Evolutionary conservation across 768 basidiomycete genomes (phyloP).

Genomic region (Boletales sp.): DNA sequence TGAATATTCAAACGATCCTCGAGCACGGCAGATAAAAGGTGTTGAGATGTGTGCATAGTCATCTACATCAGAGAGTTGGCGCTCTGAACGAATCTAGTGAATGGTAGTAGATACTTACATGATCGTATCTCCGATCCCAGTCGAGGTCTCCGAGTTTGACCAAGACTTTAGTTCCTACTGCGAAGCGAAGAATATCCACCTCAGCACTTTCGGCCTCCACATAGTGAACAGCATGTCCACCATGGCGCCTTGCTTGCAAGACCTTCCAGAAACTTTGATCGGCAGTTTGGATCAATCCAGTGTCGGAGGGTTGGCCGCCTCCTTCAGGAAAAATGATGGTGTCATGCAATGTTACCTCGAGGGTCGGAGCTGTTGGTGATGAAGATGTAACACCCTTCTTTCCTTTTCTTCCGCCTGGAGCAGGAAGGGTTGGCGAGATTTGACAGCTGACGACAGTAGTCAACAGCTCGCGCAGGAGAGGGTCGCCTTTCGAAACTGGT

Average conservation of each 20-base stretch:
- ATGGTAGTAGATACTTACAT: constrained; percentile 42
- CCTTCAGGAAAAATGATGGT: constrained; percentile 83
- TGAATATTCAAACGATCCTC: constrained; percentile 60
- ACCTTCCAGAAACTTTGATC: constrained; percentile 56
- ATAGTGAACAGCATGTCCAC: constrained; percentile 75
- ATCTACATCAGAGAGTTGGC: constrained; percentile 41
- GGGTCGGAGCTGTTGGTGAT: constrained; percentile 43
- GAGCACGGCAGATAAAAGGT: constrained; percentile 77
- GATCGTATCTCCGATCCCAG: constrained; percentile 66
- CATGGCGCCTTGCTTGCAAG: constrained; percentile 62
- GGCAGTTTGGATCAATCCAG: constrained; percentile 48
- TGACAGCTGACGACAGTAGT: constrained; percentile 54
- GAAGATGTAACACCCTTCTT: constrained; percentile 51
- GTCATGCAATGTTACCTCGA: constrained; percentile 70
- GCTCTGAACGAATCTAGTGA: background rate
- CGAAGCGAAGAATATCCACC: constrained; percentile 45
- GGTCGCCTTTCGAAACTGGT: constrained; percentile 50
- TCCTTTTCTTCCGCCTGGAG: constrained; percentile 43
- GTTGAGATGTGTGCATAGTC: constrained; percentile 84
- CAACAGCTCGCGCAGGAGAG: constrained; percentile 55
- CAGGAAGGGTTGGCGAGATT: constrained; percentile 42
- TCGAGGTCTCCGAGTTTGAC: constrained; percentile 58
- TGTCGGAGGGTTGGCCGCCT: constrained; percentile 78
- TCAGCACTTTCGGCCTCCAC: constrained; percentile 41
- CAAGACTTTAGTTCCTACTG: constrained; percentile 48